These are phyloP conservation scores for Blastocystis sp. DNA, from an alignment of 352 stramenopile genomes.

Conservation along the genomic window DNA sequence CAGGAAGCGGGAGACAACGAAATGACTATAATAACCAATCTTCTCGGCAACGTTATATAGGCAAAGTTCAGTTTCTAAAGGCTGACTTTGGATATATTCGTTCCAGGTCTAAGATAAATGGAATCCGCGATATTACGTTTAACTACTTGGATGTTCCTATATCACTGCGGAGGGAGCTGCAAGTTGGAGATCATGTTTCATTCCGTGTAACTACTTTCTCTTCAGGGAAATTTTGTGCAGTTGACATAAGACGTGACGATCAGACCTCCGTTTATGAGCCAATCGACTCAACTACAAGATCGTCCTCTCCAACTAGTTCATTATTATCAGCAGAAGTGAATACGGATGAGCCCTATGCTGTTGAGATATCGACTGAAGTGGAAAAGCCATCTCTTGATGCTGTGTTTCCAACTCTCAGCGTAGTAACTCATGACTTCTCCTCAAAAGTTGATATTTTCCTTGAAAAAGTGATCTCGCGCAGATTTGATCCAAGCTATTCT, in stretches of 20 bases:
- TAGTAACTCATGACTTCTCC: background rate
- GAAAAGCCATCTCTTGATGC: background rate
- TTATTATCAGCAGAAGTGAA: background rate
- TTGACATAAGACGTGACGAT: constrained; percentile 6
- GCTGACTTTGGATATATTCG: constrained; percentile 44
- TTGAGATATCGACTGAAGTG: background rate
- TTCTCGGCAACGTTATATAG: background rate
- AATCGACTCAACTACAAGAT: background rate
- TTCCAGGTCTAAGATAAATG: background rate
- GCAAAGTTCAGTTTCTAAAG: constrained; percentile 27
- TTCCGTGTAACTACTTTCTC: constrained; percentile 20
- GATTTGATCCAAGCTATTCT: background rate
- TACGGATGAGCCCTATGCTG: background rate
- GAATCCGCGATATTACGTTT: constrained; percentile 48
- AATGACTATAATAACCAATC: background rate
- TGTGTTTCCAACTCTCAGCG: background rate
- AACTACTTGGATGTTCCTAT: background rate
- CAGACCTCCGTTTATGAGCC: background rate
- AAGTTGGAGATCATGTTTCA: constrained; percentile 19
- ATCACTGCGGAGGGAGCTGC: background rate
- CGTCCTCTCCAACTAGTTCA: background rate
- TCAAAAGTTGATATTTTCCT: constrained; percentile 31
- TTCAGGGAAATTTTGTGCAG: constrained; percentile 43
- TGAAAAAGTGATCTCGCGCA: constrained; percentile 22
- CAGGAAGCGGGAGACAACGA: background rate